phyloP scores from a whole-genome alignment of 2,329 filamentous ascomycete genomes.

The Fusarium sp. region DNA sequence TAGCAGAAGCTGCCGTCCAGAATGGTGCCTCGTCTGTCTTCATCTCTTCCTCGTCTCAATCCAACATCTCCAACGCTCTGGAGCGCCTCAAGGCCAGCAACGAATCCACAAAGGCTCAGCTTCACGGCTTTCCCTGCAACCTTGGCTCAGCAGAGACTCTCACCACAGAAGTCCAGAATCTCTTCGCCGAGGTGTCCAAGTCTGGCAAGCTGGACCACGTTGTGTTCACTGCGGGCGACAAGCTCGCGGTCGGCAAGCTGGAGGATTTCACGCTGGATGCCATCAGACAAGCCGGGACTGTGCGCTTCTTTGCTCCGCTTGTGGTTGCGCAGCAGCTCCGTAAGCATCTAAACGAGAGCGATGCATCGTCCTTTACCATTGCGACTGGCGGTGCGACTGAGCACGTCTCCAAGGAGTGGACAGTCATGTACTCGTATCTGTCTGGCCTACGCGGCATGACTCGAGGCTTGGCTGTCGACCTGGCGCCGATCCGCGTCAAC shows the following conservation, averaged over 20 bases:
- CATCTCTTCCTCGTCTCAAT: constrained; percentile 26
- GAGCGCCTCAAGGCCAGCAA: constrained; percentile 29
- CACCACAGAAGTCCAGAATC: constrained; percentile 21
- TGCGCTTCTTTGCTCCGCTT: constrained; percentile 33
- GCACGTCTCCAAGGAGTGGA: constrained; percentile 31
- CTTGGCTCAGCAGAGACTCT: constrained; percentile 20
- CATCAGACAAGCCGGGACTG: constrained; percentile 30
- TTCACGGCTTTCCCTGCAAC: constrained; percentile 32
- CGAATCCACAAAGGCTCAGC: constrained; percentile 21
- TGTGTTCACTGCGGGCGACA: constrained; percentile 34
- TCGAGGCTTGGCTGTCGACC: constrained; percentile 31
- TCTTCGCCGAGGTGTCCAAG: constrained; percentile 26
- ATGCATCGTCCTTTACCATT: constrained; percentile 29
- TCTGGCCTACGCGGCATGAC: constrained; percentile 29
- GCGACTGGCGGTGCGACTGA: constrained; percentile 28
- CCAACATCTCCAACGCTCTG: constrained; percentile 18
- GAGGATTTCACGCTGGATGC: constrained; percentile 20
- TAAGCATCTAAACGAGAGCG: constrained; percentile 27
- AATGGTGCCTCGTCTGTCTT: constrained; percentile 30
- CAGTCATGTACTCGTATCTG: constrained; percentile 25
- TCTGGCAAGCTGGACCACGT: constrained; percentile 33
- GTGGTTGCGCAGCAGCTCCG: constrained; percentile 33
- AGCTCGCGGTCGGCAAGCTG: constrained; percentile 21
- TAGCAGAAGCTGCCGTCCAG: constrained; percentile 31
- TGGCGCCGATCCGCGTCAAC: constrained; percentile 34